Evolutionary conservation across 208 protist genomes (phyloP), one percentile per base, ranked within the genome.

Genomic region (Lotmaria passim): DNA sequence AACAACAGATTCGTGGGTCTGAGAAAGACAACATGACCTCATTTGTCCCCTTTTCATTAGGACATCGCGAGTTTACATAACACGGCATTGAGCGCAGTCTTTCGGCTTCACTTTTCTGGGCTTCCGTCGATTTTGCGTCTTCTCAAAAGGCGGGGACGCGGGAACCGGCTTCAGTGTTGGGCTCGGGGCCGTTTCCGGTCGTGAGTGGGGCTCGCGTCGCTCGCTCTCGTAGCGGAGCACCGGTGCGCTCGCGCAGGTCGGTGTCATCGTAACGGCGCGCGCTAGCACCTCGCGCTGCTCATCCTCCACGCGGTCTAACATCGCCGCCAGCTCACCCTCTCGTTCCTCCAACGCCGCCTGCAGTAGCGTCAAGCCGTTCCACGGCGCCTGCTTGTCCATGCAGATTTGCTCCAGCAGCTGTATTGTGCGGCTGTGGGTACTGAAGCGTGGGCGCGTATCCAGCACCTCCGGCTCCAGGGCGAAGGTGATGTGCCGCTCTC

Each of bases 321-420:
- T 60, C 17, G 47, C 52, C 19, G 43, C 28, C 41, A 75, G 69
- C 50, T 75, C 39, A 15, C 14, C 19, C 10, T 19, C 15, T n/a
- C 23, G 61, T 24, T 68, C 60, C 15, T 57, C 52, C 33, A 69
- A 12, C 5, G 59, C 60, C 26, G n/a, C 33, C 50, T 75, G 50
- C 60, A 75, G 51, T 51, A 75, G 31, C 31, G 53, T 46, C 52
- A 69, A 17, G 23, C 43, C 60, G 33, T 23, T 58, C 52, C 61
- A 75, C 38, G n/a, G 52, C 36, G 28, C 46, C 38, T 75, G 70
- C 60, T 75, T 68, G 53, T 75, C 70, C 53, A 68, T 41, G 51
- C 70, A 75, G 34, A 75, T 75, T 36, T 75, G 70, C 36, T 75
- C 70, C 19, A 75, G 61, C 43, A 75, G 53, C 36, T 75, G 61